A percentile compares a stretch with the other conserved stretches of the same genome.
These are phyloP conservation scores for Colletotrichum shisoi DNA, from an alignment of 2,329 filamentous ascomycete genomes.

Conservation along the genomic window DNA sequence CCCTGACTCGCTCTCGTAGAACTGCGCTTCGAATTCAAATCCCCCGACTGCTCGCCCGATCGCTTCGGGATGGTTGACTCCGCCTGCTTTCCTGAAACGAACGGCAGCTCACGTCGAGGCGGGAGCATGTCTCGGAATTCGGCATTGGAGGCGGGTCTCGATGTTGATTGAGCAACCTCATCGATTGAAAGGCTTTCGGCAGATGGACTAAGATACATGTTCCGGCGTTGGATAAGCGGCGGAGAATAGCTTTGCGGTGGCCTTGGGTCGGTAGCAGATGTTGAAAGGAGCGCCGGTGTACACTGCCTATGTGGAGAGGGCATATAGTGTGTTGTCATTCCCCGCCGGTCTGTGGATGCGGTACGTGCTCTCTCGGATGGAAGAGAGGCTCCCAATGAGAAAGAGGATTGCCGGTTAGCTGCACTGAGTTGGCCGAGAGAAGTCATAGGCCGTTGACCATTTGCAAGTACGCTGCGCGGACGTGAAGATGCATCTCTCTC, in stretches of 20 bases:
- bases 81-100: background rate
- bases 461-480: background rate
- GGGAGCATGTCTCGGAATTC: conserved; percentile 15
- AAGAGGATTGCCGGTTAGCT: background rate
- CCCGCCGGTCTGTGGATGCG: conserved; percentile 3
- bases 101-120: conserved; percentile 17
- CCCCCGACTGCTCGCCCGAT: background rate
- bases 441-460: background rate
- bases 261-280: background rate
- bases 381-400: background rate
- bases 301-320: background rate
- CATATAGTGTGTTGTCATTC: background rate
- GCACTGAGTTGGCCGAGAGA: background rate
- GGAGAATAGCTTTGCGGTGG: background rate
- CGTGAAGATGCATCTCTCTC: background rate
- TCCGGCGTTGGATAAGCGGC: background rate
- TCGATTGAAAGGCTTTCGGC: background rate
- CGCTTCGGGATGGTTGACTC: background rate
- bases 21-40: too few species aligned
- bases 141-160: background rate
- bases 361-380: background rate
- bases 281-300: background rate
- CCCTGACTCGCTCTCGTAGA: background rate
- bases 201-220: background rate
- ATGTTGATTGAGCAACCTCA: background rate